Evolutionary conservation across 805 yeast genomes (phyloP).

Genomic region (Metschnikowia santaceciliae): DNA sequence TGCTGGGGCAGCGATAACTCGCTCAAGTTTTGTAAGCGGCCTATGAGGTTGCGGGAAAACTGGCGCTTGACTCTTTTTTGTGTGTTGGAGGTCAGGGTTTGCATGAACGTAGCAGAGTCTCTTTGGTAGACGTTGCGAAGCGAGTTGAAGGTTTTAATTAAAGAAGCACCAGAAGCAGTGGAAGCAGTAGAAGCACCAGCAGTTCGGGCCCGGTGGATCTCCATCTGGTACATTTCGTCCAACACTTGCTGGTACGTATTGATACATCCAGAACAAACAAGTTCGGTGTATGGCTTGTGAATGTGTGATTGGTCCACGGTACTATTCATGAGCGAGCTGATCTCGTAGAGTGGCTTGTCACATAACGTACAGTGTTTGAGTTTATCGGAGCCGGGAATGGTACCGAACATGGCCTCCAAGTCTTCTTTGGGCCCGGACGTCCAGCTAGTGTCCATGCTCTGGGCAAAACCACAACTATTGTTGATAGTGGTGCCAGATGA

Average conservation of each 20-base stretch:
- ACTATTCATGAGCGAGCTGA: conserved; percentile 39
- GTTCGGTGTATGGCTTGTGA: conserved; percentile 40
- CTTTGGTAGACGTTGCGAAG: not conserved
- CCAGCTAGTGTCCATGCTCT: not conserved
- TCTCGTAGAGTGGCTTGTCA: conserved; percentile 64
- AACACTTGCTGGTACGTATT: conserved; percentile 51
- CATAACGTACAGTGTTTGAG: conserved; percentile 62
- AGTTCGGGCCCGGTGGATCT: conserved; percentile 4
- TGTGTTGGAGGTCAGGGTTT: not conserved
- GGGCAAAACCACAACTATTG: too few relatives aligned
- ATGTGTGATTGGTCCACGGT: conserved; percentile 4
- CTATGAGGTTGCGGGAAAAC: conserved; percentile 26
- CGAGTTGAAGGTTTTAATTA: not conserved
- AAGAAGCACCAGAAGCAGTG: not conserved
- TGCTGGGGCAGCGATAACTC: conserved; percentile 12
- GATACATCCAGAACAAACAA: conserved; percentile 63
- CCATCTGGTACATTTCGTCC: conserved; percentile 32
- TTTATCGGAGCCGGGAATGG: conserved; percentile 34
- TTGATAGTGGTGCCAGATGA: not conserved
- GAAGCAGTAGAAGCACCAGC: too few relatives aligned
- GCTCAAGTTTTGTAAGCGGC: conserved; percentile 17
- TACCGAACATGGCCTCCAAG: conserved; percentile 36
- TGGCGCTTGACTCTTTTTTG: conserved; percentile 22
- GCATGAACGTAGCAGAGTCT: not conserved
- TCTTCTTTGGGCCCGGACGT: conserved; percentile 17